Evolutionary conservation across 2,329 filamentous ascomycete genomes (phyloP).

Genomic region (Sporothrix sp.): DNA sequence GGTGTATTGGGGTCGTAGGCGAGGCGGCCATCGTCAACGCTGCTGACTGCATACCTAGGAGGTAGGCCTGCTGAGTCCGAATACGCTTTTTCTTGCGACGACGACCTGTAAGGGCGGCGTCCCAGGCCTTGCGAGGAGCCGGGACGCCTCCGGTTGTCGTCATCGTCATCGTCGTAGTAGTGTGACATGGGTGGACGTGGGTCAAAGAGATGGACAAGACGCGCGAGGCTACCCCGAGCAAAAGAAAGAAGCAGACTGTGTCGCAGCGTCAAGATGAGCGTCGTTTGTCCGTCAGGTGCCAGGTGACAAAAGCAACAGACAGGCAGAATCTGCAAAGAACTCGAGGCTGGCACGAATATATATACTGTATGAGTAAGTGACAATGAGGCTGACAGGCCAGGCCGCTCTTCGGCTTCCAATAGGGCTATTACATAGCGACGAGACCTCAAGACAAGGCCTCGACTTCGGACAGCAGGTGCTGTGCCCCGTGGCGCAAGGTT

Average conservation of each 20-base stretch:
- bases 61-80: background rate
- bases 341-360: too few relatives aligned
- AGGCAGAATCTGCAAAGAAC: too few relatives aligned
- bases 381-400: background rate
- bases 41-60: constrained; percentile 11
- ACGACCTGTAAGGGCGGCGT: constrained; percentile 3
- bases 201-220: background rate
- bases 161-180: constrained; percentile 28
- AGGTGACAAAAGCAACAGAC: too few relatives aligned
- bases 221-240: too few relatives aligned
- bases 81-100: constrained; percentile 1
- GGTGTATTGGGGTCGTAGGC: constrained; percentile 35
- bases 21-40: background rate
- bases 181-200: constrained; percentile 16
- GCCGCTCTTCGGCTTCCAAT: constrained; percentile 7
- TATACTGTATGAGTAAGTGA: too few relatives aligned
- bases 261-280: too few relatives aligned
- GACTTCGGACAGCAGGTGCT: background rate
- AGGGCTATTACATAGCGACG: too few relatives aligned
- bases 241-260: too few relatives aligned
- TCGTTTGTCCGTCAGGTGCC: too few relatives aligned
- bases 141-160: constrained; percentile 22
- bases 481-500: constrained; percentile 13
- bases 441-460: background rate
- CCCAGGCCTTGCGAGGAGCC: constrained; percentile 8